These are phyloP conservation scores for Bjerkandera adusta DNA, from an alignment of 1,284 basidiomycete genomes.

Conservation along the genomic window DNA sequence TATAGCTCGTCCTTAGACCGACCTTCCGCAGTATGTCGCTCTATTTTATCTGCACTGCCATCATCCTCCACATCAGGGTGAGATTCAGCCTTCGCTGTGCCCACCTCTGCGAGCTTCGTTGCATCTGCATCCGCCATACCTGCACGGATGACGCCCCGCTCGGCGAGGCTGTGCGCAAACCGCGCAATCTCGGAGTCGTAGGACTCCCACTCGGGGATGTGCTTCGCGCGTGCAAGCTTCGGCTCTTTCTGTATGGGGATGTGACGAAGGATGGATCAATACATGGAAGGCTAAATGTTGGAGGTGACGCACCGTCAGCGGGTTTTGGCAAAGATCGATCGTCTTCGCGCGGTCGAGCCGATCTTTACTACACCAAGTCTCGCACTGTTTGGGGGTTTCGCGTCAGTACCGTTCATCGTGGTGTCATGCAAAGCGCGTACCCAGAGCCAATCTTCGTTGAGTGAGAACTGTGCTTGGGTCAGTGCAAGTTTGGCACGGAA, in stretches of 20 bases:
- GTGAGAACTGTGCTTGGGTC: slow-evolving; percentile 61
- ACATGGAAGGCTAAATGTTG: neutral
- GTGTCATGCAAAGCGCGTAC: too few species aligned
- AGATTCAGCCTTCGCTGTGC: slow-evolving; percentile 3
- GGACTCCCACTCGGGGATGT: slow-evolving; percentile 96
- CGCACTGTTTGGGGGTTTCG: too few species aligned
- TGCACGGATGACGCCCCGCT: slow-evolving; percentile 63
- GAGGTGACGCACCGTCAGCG: slow-evolving; percentile 69
- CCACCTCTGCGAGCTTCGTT: slow-evolving; percentile 65
- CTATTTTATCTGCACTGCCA: too few species aligned
- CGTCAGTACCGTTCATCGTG: too few species aligned
- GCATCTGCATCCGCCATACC: slow-evolving; percentile 68
- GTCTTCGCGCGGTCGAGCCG: slow-evolving; percentile 80
- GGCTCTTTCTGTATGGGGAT: slow-evolving; percentile 79
- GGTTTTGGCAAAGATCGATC: slow-evolving; percentile 92
- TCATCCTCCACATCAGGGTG: neutral
- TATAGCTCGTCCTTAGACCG: too few species aligned
- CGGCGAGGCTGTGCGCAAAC: slow-evolving; percentile 68
- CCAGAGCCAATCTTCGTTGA: slow-evolving; percentile 93
- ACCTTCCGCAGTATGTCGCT: too few species aligned
- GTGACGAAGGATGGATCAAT: neutral
- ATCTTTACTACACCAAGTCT: slow-evolving; percentile 91
- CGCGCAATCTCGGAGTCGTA: slow-evolving; percentile 82
- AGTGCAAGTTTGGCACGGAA: neutral
- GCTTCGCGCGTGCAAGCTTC: slow-evolving; percentile 87